These are phyloP conservation scores for Xylaria nigripes DNA, from an alignment of 495 filamentous ascomycete genomes.

Conservation along the genomic window DNA sequence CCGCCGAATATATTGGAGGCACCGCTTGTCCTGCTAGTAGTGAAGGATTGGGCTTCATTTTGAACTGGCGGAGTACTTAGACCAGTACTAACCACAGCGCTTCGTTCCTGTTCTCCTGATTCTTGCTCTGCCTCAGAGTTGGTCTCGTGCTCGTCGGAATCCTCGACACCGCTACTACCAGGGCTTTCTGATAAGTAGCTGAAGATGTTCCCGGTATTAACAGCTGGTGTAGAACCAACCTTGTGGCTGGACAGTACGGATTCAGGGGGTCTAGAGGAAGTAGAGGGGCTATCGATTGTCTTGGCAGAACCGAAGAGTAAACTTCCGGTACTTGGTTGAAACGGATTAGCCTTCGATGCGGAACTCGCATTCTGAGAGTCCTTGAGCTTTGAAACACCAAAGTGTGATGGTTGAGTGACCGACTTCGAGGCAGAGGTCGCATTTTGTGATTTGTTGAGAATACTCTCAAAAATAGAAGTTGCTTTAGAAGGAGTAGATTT, in stretches of 20 bases:
- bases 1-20: constrained; percentile 50
- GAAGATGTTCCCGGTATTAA: constrained; percentile 47
- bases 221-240: constrained; percentile 11
- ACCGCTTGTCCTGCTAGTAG: constrained; percentile 14
- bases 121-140: constrained; percentile 39
- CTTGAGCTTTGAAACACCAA: constrained; percentile 17
- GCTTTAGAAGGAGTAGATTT: constrained; percentile 48
- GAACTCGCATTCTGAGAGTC: constrained; percentile 13
- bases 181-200: constrained; percentile 50
- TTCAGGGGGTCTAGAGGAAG: background rate
- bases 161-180: constrained; percentile 36
- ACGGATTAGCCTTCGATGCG: constrained; percentile 23
- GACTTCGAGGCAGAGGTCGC: constrained; percentile 16
- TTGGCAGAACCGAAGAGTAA: constrained; percentile 11
- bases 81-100: constrained; percentile 23
- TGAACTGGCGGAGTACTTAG: constrained; percentile 29
- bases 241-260: constrained; percentile 16
- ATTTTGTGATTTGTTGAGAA: constrained; percentile 31
- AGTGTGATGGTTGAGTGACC: constrained; percentile 8
- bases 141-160: constrained; percentile 42
- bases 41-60: constrained; percentile 17
- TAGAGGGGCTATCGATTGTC: background rate
- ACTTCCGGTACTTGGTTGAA: constrained; percentile 13
- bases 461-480: constrained; percentile 39
- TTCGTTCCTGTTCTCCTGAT: constrained; percentile 33